These are phyloP conservation scores for Xylaria arbuscula DNA, from an alignment of 2,329 filamentous ascomycete species.

Conservation along the genomic window DNA sequence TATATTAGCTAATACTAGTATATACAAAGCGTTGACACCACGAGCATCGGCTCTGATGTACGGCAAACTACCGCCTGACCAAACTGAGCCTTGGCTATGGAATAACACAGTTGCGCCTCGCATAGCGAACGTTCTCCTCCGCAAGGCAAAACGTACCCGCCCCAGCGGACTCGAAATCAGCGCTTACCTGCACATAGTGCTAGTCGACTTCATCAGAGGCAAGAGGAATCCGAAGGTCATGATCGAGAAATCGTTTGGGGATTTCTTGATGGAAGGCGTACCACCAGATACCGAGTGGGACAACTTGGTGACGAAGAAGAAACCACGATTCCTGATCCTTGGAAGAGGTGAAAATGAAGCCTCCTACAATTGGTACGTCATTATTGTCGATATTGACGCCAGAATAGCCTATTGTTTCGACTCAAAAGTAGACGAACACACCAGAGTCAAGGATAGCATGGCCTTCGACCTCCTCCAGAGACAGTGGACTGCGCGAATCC, in stretches of 20 bases:
- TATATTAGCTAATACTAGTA: neutral
- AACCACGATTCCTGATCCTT: conserved; percentile 21
- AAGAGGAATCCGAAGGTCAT: neutral
- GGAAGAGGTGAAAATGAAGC: neutral
- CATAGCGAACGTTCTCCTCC: conserved; percentile 23
- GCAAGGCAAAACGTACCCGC: conserved; percentile 1
- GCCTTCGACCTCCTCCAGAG: conserved; percentile 12
- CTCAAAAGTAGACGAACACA: conserved; percentile 14
- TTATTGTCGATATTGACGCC: conserved; percentile 11
- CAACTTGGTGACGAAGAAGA: neutral
- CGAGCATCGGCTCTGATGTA: conserved; percentile 1
- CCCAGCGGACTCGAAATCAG: conserved; percentile 10
- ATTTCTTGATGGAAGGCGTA: conserved; percentile 1
- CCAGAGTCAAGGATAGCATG: conserved; percentile 3
- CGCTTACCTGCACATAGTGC: conserved; percentile 24
- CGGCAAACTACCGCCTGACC: neutral
- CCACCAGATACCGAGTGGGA: conserved; percentile 12
- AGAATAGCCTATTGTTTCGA: conserved; percentile 23
- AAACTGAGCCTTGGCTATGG: conserved; percentile 9
- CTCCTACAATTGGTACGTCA: conserved; percentile 17
- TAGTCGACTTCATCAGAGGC: conserved; percentile 8
- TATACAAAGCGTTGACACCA: neutral
- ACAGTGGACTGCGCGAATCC: conserved; percentile 14
- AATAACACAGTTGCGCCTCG: conserved; percentile 6
- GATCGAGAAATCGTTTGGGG: conserved; percentile 15